phyloP scores from a whole-genome alignment of 2,329 filamentous ascomycete genomes.

The Talaromyces albobiverticillius region DNA sequence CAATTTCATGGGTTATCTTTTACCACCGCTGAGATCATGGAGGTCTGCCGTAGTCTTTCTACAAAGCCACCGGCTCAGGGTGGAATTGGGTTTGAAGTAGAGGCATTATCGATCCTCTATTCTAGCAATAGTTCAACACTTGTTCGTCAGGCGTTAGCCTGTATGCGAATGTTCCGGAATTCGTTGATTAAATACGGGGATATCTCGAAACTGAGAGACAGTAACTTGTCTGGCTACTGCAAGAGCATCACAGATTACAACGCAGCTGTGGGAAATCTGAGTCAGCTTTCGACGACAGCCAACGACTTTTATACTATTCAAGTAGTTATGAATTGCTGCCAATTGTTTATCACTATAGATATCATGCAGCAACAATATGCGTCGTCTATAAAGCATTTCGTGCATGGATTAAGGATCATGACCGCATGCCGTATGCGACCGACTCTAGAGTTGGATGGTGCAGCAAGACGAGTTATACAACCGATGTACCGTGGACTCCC shows the following conservation, averaged over 20 bases:
- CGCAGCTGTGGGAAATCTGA: neutral
- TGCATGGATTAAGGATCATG: neutral
- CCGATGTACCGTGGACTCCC: neutral
- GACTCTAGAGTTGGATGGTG: neutral
- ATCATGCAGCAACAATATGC: neutral
- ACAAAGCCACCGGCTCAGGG: neutral
- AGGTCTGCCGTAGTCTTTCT: neutral
- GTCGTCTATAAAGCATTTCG: neutral
- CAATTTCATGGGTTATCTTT: neutral
- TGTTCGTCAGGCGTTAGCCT: neutral
- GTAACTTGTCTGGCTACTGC: neutral
- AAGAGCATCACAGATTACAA: neutral
- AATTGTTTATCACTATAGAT: neutral
- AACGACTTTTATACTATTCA: neutral
- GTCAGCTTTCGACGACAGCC: neutral
- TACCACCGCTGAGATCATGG: neutral
- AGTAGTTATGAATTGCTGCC: neutral
- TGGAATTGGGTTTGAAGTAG: neutral
- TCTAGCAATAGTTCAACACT: neutral
- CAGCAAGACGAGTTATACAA: neutral
- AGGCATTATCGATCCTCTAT: neutral
- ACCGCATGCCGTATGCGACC: neutral
- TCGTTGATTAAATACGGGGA: neutral
- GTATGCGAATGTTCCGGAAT: neutral
- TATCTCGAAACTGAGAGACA: neutral